A percentile compares a stretch with the other conserved stretches of the same genome.
These are phyloP conservation scores for Paramyrothecium sp. DNA, from an alignment of 2,329 filamentous ascomycete genomes.

Conservation along the genomic window DNA sequence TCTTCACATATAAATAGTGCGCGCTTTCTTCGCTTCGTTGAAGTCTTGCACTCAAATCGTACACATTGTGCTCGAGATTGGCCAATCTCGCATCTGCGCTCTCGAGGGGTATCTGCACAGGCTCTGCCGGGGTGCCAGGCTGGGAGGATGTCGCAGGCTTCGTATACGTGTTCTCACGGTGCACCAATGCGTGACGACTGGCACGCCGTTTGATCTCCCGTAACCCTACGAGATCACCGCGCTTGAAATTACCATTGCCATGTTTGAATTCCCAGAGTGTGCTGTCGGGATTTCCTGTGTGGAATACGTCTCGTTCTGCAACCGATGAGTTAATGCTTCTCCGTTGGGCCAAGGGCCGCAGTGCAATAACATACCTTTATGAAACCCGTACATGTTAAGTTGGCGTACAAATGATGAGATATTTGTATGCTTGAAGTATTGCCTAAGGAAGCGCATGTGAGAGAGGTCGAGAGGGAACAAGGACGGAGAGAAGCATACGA, in stretches of 20 bases:
- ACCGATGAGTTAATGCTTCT: constrained; percentile 1
- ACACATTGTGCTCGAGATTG: constrained; percentile 77
- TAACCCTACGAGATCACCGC: constrained; percentile 85
- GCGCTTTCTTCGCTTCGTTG: constrained; percentile 82
- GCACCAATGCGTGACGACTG: constrained; percentile 88
- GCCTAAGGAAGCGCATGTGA: constrained; percentile 49
- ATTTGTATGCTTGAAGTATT: constrained; percentile 99
- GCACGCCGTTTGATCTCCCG: constrained; percentile 95
- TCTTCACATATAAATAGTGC: constrained; percentile 75
- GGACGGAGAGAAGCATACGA: constrained; percentile 64
- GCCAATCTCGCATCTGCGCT: constrained; percentile 72
- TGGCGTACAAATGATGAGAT: constrained; percentile 98
- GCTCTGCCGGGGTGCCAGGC: constrained; percentile 80
- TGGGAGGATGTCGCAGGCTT: constrained; percentile 71
- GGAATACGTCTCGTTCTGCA: constrained; percentile 94
- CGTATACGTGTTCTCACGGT: constrained; percentile 81
- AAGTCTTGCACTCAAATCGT: constrained; percentile 74
- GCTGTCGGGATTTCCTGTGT: constrained; percentile 89
- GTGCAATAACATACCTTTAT: constrained; percentile 70
- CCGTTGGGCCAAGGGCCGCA: too few relatives aligned
- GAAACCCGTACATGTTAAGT: constrained; percentile 99
- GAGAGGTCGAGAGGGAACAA: neutral
- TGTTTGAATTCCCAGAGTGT: constrained; percentile 99
- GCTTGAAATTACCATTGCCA: constrained; percentile 94
- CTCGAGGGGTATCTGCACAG: constrained; percentile 70